Conservation (phyloP, 2,329 filamentous ascomycete species). For the Penicillium sp. region DNA sequence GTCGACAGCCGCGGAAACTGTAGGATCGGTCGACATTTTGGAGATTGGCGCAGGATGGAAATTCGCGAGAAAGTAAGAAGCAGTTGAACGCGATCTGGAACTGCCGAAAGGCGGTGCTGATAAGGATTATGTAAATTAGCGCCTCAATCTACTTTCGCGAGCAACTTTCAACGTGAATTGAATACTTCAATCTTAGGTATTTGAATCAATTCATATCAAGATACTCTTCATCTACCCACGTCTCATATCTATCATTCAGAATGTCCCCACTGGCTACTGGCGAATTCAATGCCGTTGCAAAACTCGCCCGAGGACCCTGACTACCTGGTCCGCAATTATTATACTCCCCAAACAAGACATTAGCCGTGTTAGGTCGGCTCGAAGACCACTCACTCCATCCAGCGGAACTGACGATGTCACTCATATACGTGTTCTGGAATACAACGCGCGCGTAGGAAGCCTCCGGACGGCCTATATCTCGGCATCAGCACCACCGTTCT, state of each 20-base stretch:
- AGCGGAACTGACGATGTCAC: neutral
- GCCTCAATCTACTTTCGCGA: too few species aligned
- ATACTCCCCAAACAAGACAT: neutral
- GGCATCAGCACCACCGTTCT: neutral
- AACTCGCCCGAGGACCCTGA: neutral
- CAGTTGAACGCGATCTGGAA: slow-evolving; percentile 3
- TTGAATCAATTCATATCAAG: neutral
- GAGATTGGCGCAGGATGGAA: neutral
- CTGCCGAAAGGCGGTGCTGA: slow-evolving; percentile 9
- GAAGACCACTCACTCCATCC: neutral
- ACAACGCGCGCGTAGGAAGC: neutral
- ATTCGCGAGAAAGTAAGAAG: slow-evolving; percentile 1
- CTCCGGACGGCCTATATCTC: neutral
- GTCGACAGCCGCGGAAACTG: slow-evolving; percentile 18
- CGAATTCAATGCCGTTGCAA: neutral
- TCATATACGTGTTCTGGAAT: neutral
- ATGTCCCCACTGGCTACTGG: neutral
- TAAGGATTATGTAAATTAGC: slow-evolving; percentile 10
- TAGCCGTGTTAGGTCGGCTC: neutral
- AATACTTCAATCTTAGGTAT: neutral
- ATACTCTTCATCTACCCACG: neutral
- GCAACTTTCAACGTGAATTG: too few species aligned
- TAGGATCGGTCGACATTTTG: slow-evolving; percentile 21
- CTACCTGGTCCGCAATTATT: neutral
- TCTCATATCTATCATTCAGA: neutral